Base-by-base conservation (phyloP, 208 protist species). In the Acanthamoeba quina region DNA sequence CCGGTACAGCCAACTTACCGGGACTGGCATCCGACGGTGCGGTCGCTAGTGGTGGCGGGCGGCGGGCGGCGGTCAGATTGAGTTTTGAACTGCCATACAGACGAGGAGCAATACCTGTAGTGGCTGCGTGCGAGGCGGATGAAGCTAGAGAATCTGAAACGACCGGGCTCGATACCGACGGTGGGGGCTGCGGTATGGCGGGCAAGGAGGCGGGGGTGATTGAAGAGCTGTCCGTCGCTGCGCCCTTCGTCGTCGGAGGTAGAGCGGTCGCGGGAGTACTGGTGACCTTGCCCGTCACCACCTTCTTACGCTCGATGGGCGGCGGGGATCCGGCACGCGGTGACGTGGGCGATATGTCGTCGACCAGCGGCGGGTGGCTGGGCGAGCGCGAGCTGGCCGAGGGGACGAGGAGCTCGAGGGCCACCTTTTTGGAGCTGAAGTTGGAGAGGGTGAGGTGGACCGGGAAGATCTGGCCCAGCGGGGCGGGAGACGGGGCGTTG, bases 391-490 rank as follows among this genome's bases (percentile, higher is more conserved):
- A 34, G 13, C n/a, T 62, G 44, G 78, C 78, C 26, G 24, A 47
- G 29, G 78, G 78, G n/a, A 86, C 49, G 78, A 86, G 49, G 13
- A 86, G 78, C 52, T 86, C 78, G 49, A 86, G 78, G n/a, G 78
- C 19, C 49, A 86, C 78, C 78, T 86, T 86, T 15, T 62, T 58
- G 15, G 44, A 1, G 29, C 78, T 24, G 37, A 62, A 56, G 29
- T 86, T 86, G 78, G 78, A 86, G 49, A 86, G 41, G 31, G 52
- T 86, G 78, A 86, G 78, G 52, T 86, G 78, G 29, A 86, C 49
- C 78, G 78, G 78, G 34, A 86, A 86, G 78, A 86, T 86, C 21
- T 24, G 78, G 24, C 78, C 78, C 29, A 86, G 49, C 49, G 78
- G 78, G 13, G 78, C 78, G 21, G 78, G 78, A 34, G 78, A 86